Base-by-base conservation (phyloP, 352 stramenopile genomes). In the Elongisporangium anandrum region DNA sequence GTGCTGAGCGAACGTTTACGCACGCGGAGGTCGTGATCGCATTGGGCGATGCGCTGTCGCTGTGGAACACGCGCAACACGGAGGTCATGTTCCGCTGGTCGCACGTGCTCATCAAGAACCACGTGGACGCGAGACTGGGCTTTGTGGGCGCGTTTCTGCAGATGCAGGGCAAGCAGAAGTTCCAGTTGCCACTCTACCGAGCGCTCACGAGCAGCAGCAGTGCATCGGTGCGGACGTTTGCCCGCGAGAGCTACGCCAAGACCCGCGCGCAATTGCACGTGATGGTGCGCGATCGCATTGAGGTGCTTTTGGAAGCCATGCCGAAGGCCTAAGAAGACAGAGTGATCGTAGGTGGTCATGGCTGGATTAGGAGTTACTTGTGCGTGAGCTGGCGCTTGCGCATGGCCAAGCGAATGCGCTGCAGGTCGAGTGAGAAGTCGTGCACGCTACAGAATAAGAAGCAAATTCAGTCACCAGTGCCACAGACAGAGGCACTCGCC, bases 81-180 rank as follows among this genome's bases (percentile, higher is more conserved):
- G 82, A 92, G 54, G 77, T 89, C 50, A 61, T 72, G 48, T 92
- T 90, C 56, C 79, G 82, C 39, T 92, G 79, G 79, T 68, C 78
- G 6, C 66, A 79, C 45, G 59, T 90, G 16, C 66, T 92, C 48
- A 79, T 90, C 65, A 86, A 76, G 59, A 90, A 92, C 63, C 48
- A 52, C 1, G 75, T 89, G 50, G 38, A 74, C 23, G 63, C 54
- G 48, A 80, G 79, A 24, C 50, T 87, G 38, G 60, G 65, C 7
- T 69, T 77, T 59, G 80, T 92, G 16, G 63, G 54, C 24, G 61
- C 60, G 38, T 92, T 92, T 53, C 59, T 92, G 24, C 66, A 77
- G 48, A 73, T 82, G 56, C 82, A 92, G 57, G 80, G 82, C 58
- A 92, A 92, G 58, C 82, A 92, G 41, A 92, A 92, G 58, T 90